Evolutionary conservation across 2,329 filamentous ascomycete species (phyloP), one percentile per base, ranked within the genome.

Genomic region (Sclerotiophoma versabilis): DNA sequence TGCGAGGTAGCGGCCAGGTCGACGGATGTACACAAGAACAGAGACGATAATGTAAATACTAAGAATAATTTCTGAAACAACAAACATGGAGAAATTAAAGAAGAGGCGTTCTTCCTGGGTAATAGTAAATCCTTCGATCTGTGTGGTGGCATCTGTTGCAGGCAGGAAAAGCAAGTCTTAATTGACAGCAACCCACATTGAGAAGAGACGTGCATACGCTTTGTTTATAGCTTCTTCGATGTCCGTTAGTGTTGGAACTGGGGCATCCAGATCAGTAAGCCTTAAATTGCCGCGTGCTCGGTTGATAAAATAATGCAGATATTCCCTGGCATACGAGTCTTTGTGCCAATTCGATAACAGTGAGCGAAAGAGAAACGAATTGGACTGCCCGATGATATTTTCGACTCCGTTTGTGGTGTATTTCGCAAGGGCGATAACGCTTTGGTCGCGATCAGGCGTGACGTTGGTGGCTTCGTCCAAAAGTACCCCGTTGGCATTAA

Each of bases 261-360:
- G 63, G 0, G 49, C n/a, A 0, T 49, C 39, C 1, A 79, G 75
- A 48, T 70, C 74, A 0, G 84, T 39, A 0, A 79, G 12, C 0
- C 53, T 30, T 0, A 67, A 62, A 2, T 59, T 66, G 1, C 76
- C 74, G 0, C 50, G 61, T 0, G 51, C 30, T 1, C 71, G 29
- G 3, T 68, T 64, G 0, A 83, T 54, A 9, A 84, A 70, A 23
- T 82, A 77, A 38, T 78, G 80, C 30, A 80, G 64, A 73, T 78
- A 84, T 36, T 82, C 79, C 0, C 63, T 65, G 0, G 80, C 66
- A 1, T 76, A 64, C 0, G 74, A 76, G 41, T 81, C 76, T 49
- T 81, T 83, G 57, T 84, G 83, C 77, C 78, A 84, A 3, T 29
- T 59, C 3, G 45, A 10, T 10, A 11, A 6, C 17, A 29, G 19